A percentile compares a stretch with the other conserved stretches of the same genome.
Conservation (phyloP, 805 yeast genomes). For the Saturnispora ahearnii region DNA sequence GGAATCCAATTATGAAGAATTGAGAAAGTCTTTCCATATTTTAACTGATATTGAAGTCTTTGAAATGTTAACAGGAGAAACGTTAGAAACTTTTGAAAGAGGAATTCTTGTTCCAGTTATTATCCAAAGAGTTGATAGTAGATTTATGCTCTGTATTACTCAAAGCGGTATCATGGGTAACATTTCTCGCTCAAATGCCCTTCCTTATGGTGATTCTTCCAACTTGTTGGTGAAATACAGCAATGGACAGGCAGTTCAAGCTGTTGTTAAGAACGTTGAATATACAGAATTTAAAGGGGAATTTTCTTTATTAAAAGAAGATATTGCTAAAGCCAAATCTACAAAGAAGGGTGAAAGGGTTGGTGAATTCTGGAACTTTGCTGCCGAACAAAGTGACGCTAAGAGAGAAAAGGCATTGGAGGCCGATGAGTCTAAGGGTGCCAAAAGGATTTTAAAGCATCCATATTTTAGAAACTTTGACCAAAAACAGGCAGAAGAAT, state of each 20-base stretch:
- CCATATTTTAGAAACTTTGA: constrained; percentile 82
- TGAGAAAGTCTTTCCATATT: constrained; percentile 61
- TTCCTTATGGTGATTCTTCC: constrained; percentile 41
- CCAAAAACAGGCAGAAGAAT: constrained; percentile 85
- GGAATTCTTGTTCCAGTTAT: constrained; percentile 73
- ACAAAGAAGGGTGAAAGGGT: constrained; percentile 39
- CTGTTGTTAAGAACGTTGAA: constrained; percentile 61
- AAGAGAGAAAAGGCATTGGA: constrained; percentile 48
- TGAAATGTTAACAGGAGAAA: constrained; percentile 84
- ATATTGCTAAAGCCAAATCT: constrained; percentile 44
- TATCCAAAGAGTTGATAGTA: constrained; percentile 49
- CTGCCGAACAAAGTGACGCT: constrained; percentile 59
- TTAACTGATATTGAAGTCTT: constrained; percentile 68
- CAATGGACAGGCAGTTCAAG: constrained; percentile 80
- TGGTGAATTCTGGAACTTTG: constrained; percentile 70
- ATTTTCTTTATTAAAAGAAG: constrained; percentile 60
- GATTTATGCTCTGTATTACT: constrained; percentile 33
- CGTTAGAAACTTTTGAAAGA: constrained; percentile 52
- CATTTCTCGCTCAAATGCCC: constrained; percentile 23
- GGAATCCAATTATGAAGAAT: constrained; percentile 79
- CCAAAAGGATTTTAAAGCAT: constrained; percentile 78
- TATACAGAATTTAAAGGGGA: constrained; percentile 69
- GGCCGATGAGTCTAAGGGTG: constrained; percentile 58
- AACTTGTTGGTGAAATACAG: constrained; percentile 33
- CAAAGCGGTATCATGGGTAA: constrained; percentile 46